Conservation (phyloP, 2,329 filamentous ascomycete genomes). For the Coniochaeta prunicola region DNA sequence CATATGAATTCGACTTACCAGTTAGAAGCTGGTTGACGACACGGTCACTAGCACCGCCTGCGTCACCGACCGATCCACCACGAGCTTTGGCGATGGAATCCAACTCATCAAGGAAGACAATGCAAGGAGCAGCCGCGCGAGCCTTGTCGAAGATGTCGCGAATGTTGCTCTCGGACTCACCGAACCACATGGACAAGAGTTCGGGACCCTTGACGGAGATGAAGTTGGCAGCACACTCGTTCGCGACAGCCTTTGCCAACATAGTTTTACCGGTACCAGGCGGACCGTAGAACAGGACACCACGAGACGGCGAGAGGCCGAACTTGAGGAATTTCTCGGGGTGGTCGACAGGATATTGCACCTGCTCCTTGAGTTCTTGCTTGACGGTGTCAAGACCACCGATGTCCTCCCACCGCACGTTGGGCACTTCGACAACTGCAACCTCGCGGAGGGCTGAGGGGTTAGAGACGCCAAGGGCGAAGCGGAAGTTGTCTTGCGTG, state of each 20-base stretch:
- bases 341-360: constrained; percentile 98
- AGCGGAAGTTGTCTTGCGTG: constrained; percentile 99
- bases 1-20: constrained; percentile 48
- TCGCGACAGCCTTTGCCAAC: constrained; percentile 98
- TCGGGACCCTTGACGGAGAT: constrained; percentile 99
- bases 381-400: constrained; percentile 98
- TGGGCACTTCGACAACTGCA: constrained; percentile 97
- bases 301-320: constrained; percentile 91
- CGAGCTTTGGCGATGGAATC: constrained; percentile 99
- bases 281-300: constrained; percentile 97
- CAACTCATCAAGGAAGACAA: constrained; percentile 97
- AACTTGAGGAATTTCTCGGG: constrained; percentile 99
- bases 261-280: constrained; percentile 99
- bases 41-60: constrained; percentile 96
- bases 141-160: constrained; percentile 99
- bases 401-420: constrained; percentile 99
- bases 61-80: constrained; percentile 92
- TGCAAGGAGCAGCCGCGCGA: constrained; percentile 91
- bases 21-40: constrained; percentile 99
- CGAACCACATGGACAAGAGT: constrained; percentile 99
- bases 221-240: constrained; percentile 99
- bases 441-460: constrained; percentile 97
- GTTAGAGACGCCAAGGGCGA: constrained; percentile 95
- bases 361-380: constrained; percentile 97
- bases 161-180: constrained; percentile 99